Percentiles rank a stretch among this genome's conserved stretches.
Evolutionary conservation across 1,284 basidiomycete genomes (phyloP).

Genomic region (Cerioporus squamosus): DNA sequence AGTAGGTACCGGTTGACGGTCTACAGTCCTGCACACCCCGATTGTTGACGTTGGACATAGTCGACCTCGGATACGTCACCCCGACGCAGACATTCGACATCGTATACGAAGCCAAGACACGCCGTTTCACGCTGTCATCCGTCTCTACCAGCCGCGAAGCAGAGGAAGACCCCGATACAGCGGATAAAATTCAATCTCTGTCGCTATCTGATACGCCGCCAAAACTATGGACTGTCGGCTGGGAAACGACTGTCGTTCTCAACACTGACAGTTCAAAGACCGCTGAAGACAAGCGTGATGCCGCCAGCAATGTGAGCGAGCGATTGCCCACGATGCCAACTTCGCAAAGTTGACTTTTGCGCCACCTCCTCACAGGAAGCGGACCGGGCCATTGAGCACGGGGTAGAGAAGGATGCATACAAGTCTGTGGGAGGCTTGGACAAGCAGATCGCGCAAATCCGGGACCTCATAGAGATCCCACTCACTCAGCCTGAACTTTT

Average conservation of each 20-base stretch:
- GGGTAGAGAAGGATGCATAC: slow-evolving; percentile 57
- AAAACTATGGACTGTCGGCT: slow-evolving; percentile 60
- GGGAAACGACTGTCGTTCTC: slow-evolving; percentile 62
- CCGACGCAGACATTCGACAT: slow-evolving; percentile 65
- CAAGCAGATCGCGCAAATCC: slow-evolving; percentile 87
- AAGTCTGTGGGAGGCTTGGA: slow-evolving; percentile 87
- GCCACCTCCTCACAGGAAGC: slow-evolving; percentile 38
- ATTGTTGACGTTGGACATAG: slow-evolving; percentile 42
- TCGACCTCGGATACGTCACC: slow-evolving; percentile 76
- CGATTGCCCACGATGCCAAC: background rate
- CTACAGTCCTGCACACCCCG: no score
- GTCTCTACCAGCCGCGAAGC: slow-evolving; percentile 44
- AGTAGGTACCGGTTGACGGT: slow-evolving; percentile 44
- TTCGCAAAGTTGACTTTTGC: background rate
- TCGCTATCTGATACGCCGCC: slow-evolving; percentile 39
- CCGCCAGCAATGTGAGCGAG: slow-evolving; percentile 13
- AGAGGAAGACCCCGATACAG: slow-evolving; percentile 38
- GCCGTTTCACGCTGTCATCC: slow-evolving; percentile 57
- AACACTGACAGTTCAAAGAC: slow-evolving; percentile 38
- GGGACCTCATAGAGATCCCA: slow-evolving; percentile 95
- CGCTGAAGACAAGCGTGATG: slow-evolving; percentile 19
- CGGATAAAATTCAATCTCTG: slow-evolving; percentile 45
- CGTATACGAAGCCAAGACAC: slow-evolving; percentile 61
- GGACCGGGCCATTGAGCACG: slow-evolving; percentile 48
- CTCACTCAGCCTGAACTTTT: slow-evolving; percentile 91